A percentile compares a stretch with the other conserved stretches of the same genome.
Conservation (phyloP, 441 rosid species). For the Pelargonium myrrhifolium region DNA sequence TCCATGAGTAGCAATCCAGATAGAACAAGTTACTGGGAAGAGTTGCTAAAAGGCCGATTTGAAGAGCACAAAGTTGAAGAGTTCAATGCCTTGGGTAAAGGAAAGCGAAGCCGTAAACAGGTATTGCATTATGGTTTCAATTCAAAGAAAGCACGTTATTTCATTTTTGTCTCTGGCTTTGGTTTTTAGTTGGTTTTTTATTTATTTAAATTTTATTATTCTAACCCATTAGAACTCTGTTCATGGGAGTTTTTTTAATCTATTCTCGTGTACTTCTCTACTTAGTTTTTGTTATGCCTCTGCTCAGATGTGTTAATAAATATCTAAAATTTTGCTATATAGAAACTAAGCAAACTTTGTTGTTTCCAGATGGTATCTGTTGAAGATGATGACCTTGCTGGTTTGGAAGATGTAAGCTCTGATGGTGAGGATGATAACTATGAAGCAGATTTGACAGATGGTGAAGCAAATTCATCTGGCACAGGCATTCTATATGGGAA, state of each 20-base stretch:
- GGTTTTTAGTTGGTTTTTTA: background rate
- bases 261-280: background rate
- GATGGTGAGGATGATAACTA: conserved; percentile 94
- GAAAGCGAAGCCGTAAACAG: conserved; percentile 95
- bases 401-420: conserved; percentile 90
- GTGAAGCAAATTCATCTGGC: conserved; percentile 68
- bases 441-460: conserved; percentile 84
- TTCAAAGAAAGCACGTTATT: background rate
- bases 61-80: conserved; percentile 80
- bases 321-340: background rate
- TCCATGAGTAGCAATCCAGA: conserved; percentile 42
- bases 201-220: background rate
- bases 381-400: conserved; percentile 99
- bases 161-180: background rate
- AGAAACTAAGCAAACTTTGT: background rate
- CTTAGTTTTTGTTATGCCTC: background rate
- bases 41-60: conserved; percentile 67
- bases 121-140: conserved; percentile 27
- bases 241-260: background rate
- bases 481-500: conserved; percentile 43
- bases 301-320: background rate
- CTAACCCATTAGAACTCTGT: background rate
- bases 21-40: conserved; percentile 84
- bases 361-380: conserved; percentile 82
- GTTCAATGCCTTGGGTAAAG: conserved; percentile 76